phyloP scores from a whole-genome alignment of 78 protist species.

The Dictyostelium discoideum region dicty_2.7 NC_007088.5:3815001-3815500 shows the following conservation, averaged over 20 bases:
- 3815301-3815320: neutral
- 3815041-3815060: neutral
- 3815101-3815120: no score
- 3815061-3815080: neutral
- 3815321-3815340: no score
- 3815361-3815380: neutral
- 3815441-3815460: neutral
- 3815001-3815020: constrained; percentile 24
- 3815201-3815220: neutral
- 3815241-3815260: neutral
- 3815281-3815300: neutral
- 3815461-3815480: neutral
- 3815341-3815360: neutral
- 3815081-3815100: no score
- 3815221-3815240: neutral
- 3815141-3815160: no score
- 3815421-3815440: constrained; percentile 22
- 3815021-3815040: neutral
- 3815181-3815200: neutral
- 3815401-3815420: neutral
- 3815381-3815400: neutral
- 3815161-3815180: no score
- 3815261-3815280: neutral
- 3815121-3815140: no score
- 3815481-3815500: neutral